Evolutionary conservation across 208 protist species (phyloP).

Genomic region (Crithidia thermophila): DNA sequence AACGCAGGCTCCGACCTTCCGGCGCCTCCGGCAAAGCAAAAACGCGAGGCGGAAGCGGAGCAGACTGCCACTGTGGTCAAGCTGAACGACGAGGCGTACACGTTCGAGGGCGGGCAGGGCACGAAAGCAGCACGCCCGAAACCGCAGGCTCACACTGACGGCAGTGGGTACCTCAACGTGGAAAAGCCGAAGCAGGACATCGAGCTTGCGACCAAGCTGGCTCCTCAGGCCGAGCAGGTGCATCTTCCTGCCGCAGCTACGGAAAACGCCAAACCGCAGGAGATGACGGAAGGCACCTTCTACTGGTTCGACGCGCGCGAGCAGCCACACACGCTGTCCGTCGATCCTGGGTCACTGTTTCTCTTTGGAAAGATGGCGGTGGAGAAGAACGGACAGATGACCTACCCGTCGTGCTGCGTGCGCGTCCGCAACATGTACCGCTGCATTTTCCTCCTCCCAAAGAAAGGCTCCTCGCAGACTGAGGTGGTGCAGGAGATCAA

Average conservation of each 20-base stretch:
- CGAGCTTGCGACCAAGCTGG: constrained; percentile 24
- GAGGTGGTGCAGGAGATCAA: constrained; percentile 89
- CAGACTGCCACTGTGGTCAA: constrained; percentile 23
- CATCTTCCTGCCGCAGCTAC: neutral
- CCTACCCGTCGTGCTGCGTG: constrained; percentile 81
- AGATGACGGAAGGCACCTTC: constrained; percentile 38
- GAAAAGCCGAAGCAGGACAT: constrained; percentile 36
- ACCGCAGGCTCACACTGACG: neutral
- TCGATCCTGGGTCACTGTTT: constrained; percentile 85
- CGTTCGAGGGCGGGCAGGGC: constrained; percentile 18
- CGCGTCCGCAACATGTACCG: constrained; percentile 84
- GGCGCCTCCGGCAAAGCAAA: constrained; percentile 1
- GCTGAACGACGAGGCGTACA: constrained; percentile 35
- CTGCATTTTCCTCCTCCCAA: constrained; percentile 77
- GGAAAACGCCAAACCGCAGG: constrained; percentile 4
- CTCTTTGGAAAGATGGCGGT: constrained; percentile 86
- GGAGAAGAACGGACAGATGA: constrained; percentile 34
- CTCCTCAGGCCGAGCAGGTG: constrained; percentile 5
- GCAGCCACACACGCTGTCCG: constrained; percentile 64
- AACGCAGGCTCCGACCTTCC: constrained; percentile 16
- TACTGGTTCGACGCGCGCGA: constrained; percentile 94
- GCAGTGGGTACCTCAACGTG: constrained; percentile 34
- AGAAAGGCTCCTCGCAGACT: constrained; percentile 47
- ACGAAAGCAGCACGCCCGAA: constrained; percentile 6
- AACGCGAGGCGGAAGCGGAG: constrained; percentile 2